Evolutionary conservation across 75 land plant genomes (phyloP).

Genomic region (Cupressus sempervirens): DNA sequence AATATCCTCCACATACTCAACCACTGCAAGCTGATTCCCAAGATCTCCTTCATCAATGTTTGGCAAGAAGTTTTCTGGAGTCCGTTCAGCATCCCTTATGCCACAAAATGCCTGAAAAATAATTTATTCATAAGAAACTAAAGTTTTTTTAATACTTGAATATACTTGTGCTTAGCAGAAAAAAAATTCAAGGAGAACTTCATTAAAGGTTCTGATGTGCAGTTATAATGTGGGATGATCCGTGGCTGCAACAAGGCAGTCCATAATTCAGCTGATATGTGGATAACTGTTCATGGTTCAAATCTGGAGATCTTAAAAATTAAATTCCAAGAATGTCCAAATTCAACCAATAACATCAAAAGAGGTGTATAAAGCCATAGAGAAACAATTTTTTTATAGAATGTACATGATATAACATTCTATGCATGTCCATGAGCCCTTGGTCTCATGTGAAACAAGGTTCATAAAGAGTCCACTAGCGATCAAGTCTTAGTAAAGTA

Average conservation of each 20-base stretch:
- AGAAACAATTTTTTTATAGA: neutral
- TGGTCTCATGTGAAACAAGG: too few species aligned
- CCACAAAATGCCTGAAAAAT: neutral
- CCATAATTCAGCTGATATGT: neutral
- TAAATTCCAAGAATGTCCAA: neutral
- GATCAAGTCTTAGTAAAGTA: too few species aligned
- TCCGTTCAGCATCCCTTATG: neutral
- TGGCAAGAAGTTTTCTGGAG: neutral
- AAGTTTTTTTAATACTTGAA: neutral
- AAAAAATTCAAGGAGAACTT: neutral
- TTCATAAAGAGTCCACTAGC: too few species aligned
- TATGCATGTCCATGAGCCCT: too few species aligned
- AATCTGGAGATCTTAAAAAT: neutral
- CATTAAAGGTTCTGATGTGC: neutral
- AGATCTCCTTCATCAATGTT: conserved; percentile 75
- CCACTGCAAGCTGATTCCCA: conserved; percentile 70
- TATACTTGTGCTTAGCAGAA: neutral
- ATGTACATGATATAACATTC: neutral
- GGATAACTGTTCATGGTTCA: neutral
- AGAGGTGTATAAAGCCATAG: neutral
- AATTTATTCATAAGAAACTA: neutral
- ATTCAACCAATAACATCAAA: neutral
- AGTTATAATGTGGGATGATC: neutral
- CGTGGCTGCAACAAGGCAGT: neutral
- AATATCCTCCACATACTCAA: conserved; percentile 90